A percentile compares a stretch with the other conserved stretches of the same genome.
Conservation (phyloP, 495 filamentous ascomycete species). For the Daldinia childiae region DNA sequence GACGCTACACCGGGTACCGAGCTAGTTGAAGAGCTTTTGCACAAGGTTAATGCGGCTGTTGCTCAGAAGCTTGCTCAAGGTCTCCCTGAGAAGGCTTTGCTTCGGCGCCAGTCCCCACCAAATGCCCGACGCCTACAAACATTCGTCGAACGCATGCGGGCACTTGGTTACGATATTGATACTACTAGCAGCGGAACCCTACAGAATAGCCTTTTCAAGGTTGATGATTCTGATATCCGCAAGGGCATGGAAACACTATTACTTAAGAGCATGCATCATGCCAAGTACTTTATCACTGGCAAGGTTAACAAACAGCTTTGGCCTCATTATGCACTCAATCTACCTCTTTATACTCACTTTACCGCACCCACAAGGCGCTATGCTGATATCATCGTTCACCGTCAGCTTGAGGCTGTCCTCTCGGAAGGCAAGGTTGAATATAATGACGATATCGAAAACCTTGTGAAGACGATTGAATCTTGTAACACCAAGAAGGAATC, state of each 20-base stretch:
- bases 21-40: slow-evolving; percentile 90
- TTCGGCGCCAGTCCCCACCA: slow-evolving; percentile 85
- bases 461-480: slow-evolving; percentile 92
- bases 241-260: slow-evolving; percentile 98
- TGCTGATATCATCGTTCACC: slow-evolving; percentile 93
- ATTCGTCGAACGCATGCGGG: slow-evolving; percentile 92
- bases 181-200: slow-evolving; percentile 87
- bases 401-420: slow-evolving; percentile 88
- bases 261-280: slow-evolving; percentile 92
- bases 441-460: slow-evolving; percentile 83
- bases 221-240: slow-evolving; percentile 85
- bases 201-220: slow-evolving; percentile 91
- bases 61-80: slow-evolving; percentile 82
- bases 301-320: slow-evolving; percentile 76
- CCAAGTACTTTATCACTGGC: slow-evolving; percentile 89
- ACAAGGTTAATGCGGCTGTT: slow-evolving; percentile 89
- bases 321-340: slow-evolving; percentile 89
- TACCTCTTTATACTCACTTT: slow-evolving; percentile 96
- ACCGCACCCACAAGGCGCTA: slow-evolving; percentile 96
- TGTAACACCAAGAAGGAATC: slow-evolving; percentile 99
- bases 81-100: slow-evolving; percentile 89
- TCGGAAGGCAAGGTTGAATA: slow-evolving; percentile 87
- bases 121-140: slow-evolving; percentile 88
- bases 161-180: slow-evolving; percentile 88
- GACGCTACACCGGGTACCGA: slow-evolving; percentile 89